Base-by-base conservation (phyloP, 192 early-diverging fungal species). In the Coemansia sp. region DNA sequence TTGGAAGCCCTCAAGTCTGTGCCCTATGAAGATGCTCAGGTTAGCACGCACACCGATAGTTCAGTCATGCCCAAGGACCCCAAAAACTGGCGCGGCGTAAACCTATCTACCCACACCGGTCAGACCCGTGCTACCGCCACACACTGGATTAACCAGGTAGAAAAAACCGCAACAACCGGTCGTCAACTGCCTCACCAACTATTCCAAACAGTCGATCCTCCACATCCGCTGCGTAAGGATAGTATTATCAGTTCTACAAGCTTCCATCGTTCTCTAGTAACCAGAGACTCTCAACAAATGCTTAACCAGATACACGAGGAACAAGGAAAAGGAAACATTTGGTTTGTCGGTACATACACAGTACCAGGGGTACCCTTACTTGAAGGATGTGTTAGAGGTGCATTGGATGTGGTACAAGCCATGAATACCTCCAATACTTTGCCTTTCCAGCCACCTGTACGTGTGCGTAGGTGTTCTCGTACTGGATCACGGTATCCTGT, bases 171-270 rank as follows among this genome's bases (percentile, higher is more conserved):
- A 0, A 60, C 69, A 15, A 46, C 57, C 0, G 75, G 69, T 19
- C 41, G 69, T 26, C 50, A 38, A 7, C 56, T 70, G 2, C 45
- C 41, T 0, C 46, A 59, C 9, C 64, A 67, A 15, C 58, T 81
- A 44, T 74, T 85, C 43, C 83, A 85, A 61, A 85, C 83, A 6
- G 78, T 80, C 13, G 83, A 85, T 55, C 81, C 83, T 11, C 63
- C 76, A 24, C 47, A 74, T 5, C 58, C 54, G 28, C 72, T 79
- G 23, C n/a, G n/a, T n/a, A n/a, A n/a, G n/a, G 60, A 60, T 13
- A 32, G 62, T 20, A 60, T 74, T 2, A 54, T 73, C 22, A 75
- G 78, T 13, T 59, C 59, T 1, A 60, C 81, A 0, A 38, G 41
- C 33, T 83, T 85, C 56, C 80, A 71, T 35, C 81, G 83, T n/a